Conservation (phyloP, 192 early-diverging fungal species). For the Entomortierella chlamydospora region DNA sequence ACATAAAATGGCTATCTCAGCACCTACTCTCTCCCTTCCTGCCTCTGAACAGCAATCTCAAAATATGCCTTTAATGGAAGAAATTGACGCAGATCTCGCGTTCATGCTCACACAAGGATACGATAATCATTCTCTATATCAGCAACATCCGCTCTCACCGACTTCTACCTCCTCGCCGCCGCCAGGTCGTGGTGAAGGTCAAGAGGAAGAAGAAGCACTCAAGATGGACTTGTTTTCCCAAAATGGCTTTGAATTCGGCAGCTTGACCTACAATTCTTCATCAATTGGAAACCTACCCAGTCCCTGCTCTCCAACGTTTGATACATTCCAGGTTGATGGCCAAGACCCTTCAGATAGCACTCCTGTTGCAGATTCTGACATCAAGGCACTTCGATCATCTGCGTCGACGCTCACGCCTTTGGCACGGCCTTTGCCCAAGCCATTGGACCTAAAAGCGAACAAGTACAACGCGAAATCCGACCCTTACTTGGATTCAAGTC, state of each 20-base stretch:
- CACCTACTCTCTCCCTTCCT: too few species aligned
- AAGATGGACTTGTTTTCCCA: conserved; percentile 15
- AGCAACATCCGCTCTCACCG: too few species aligned
- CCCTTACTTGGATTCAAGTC: not conserved
- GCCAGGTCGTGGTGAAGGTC: not conserved
- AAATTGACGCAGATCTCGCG: too few species aligned
- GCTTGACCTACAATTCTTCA: not conserved
- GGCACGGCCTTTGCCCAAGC: not conserved
- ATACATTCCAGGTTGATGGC: not conserved
- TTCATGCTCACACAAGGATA: too few species aligned
- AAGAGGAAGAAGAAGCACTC: not conserved
- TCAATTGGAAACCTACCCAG: not conserved
- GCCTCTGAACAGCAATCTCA: too few species aligned
- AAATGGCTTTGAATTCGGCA: conserved; percentile 9
- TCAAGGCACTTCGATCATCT: too few species aligned
- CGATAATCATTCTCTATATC: too few species aligned
- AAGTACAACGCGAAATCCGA: not conserved
- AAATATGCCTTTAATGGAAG: too few species aligned
- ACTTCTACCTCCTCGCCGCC: not conserved
- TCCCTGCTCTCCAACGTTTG: not conserved
- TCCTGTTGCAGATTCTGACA: not conserved
- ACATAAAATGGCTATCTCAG: too few species aligned
- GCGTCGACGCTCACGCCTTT: too few species aligned
- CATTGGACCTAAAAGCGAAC: conserved; percentile 2
- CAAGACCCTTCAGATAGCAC: too few species aligned